Conservation (phyloP, 1,139 yeast genomes). For the Taiozyma sp. region DNA sequence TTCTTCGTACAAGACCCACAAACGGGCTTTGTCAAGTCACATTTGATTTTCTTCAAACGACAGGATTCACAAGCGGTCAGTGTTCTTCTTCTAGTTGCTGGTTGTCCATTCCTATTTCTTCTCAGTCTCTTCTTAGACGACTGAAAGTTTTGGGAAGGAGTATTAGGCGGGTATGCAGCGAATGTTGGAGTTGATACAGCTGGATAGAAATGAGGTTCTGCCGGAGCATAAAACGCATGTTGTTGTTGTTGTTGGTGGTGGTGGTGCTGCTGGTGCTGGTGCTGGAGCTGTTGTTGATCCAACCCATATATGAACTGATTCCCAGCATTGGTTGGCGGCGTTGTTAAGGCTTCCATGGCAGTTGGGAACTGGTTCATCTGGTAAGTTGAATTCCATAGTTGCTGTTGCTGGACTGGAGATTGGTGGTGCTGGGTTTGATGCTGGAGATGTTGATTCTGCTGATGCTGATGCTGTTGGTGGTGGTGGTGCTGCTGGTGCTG, state of each 20-base stretch:
- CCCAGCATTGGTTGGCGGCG: background rate
- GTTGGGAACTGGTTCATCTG: background rate
- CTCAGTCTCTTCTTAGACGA: background rate
- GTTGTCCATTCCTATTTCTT: slow-evolving; percentile 1
- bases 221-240: background rate
- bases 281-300: slow-evolving; percentile 1
- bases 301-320: background rate
- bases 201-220: background rate
- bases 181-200: background rate
- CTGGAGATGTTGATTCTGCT: background rate
- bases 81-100: slow-evolving; percentile 31
- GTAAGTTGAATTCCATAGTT: background rate
- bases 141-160: background rate
- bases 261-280: background rate
- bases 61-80: slow-evolving; percentile 45
- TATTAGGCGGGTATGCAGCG: background rate
- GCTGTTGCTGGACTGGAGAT: background rate
- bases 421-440: slow-evolving; percentile 36
- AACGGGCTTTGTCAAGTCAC: slow-evolving; percentile 40
- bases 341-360: slow-evolving; percentile 16
- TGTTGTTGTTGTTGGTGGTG: slow-evolving; percentile 5
- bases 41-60: slow-evolving; percentile 40
- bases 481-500: too few species aligned
- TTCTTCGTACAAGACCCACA: slow-evolving; percentile 41
- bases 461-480: background rate